Evolutionary conservation across 2,329 filamentous ascomycete genomes (phyloP).

Genomic region (Aaosphaeria arxii): DNA sequence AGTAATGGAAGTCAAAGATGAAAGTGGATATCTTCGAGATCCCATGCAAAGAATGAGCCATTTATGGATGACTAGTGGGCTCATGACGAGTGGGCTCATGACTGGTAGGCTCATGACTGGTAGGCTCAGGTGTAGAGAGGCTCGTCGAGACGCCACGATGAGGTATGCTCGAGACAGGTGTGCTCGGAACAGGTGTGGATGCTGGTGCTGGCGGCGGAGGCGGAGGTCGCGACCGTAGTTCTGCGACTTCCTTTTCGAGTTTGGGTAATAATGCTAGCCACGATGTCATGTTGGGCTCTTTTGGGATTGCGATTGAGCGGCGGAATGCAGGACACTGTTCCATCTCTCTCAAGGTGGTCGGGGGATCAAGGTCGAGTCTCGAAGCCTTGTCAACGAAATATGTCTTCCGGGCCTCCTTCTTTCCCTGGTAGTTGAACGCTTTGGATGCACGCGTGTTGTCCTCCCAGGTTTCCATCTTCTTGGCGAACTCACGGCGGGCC

Average conservation of each 20-base stretch:
- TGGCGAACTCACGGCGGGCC: slow-evolving; percentile 30
- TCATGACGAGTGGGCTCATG: too few species aligned
- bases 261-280: slow-evolving; percentile 37
- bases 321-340: slow-evolving; percentile 39
- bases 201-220: too few species aligned
- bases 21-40: too few species aligned
- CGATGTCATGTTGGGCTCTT: slow-evolving; percentile 33
- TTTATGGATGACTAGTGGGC: too few species aligned
- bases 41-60: too few species aligned
- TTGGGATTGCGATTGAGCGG: slow-evolving; percentile 38
- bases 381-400: slow-evolving; percentile 38
- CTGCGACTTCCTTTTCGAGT: slow-evolving; percentile 28
- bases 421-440: slow-evolving; percentile 26
- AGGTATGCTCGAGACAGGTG: too few species aligned
- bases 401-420: slow-evolving; percentile 30
- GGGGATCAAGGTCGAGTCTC: slow-evolving; percentile 27
- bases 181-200: too few species aligned
- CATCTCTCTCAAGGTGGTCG: slow-evolving; percentile 33
- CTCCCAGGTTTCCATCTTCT: slow-evolving; percentile 38
- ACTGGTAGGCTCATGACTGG: too few species aligned
- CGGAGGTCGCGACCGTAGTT: too few species aligned
- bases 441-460: slow-evolving; percentile 26
- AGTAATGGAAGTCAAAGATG: too few species aligned
- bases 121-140: too few species aligned
- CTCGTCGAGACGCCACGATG: too few species aligned